Conservation (phyloP, 2,329 filamentous ascomycete genomes). For the Hypocreales sp. region DNA sequence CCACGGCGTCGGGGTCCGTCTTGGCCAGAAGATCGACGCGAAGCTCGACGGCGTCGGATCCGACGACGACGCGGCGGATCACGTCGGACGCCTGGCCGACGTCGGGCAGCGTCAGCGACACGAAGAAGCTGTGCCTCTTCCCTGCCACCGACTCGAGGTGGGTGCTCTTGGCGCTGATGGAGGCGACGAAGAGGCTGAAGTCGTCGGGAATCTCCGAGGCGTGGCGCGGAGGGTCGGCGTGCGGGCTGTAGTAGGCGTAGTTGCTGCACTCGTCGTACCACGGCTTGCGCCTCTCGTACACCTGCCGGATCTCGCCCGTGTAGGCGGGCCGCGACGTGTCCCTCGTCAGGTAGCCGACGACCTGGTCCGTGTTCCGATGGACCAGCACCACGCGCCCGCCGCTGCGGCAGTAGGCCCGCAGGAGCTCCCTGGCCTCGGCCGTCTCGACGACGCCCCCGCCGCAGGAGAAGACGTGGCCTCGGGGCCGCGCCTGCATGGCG, state of each 20-base stretch:
- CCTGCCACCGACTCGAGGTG: slow-evolving; percentile 24
- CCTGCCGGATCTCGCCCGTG: slow-evolving; percentile 77
- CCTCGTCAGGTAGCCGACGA: slow-evolving; percentile 74
- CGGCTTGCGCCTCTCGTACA: slow-evolving; percentile 76
- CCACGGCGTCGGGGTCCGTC: slow-evolving; percentile 59
- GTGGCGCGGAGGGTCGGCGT: slow-evolving; percentile 17
- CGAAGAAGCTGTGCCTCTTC: slow-evolving; percentile 75
- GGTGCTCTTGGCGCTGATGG: slow-evolving; percentile 23
- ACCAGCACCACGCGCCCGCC: slow-evolving; percentile 80
- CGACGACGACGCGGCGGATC: slow-evolving; percentile 60
- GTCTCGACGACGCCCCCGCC: slow-evolving; percentile 89
- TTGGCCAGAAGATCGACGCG: slow-evolving; percentile 83
- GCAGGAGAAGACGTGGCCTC: slow-evolving; percentile 75
- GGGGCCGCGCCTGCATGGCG: slow-evolving; percentile 58
- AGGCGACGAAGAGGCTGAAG: slow-evolving; percentile 22
- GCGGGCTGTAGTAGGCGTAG: slow-evolving; percentile 79
- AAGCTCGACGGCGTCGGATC: slow-evolving; percentile 84
- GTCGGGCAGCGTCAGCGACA: slow-evolving; percentile 73
- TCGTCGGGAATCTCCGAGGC: slow-evolving; percentile 15
- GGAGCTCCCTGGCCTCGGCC: slow-evolving; percentile 59
- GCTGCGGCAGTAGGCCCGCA: slow-evolving; percentile 55
- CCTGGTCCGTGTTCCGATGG: slow-evolving; percentile 72
- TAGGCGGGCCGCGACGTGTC: slow-evolving; percentile 90
- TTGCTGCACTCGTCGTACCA: slow-evolving; percentile 94
- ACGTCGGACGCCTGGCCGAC: slow-evolving; percentile 46